These are phyloP conservation scores for Solanum dulcamara DNA, from an alignment of 257 asterid genomes.

Conservation along the genomic window DNA sequence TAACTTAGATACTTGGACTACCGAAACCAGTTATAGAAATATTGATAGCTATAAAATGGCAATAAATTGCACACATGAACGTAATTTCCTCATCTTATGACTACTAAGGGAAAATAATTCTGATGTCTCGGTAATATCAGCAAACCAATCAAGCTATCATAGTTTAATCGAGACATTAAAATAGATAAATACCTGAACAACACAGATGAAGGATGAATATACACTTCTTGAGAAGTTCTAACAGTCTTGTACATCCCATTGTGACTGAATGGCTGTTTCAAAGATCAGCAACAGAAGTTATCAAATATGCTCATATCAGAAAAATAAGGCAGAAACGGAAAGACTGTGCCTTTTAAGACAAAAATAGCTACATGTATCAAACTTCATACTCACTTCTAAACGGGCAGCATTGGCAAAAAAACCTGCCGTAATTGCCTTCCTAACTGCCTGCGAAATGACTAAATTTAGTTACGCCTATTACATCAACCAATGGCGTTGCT, in stretches of 20 bases:
- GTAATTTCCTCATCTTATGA: neutral
- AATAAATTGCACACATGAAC: neutral
- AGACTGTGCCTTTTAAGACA: neutral
- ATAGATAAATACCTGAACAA: constrained; percentile 55
- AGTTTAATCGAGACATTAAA: too few relatives aligned
- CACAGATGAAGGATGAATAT: constrained; percentile 90
- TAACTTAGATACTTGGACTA: neutral
- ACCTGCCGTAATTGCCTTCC: constrained; percentile 84
- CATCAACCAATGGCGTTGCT: too few relatives aligned
- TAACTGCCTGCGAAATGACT: constrained; percentile 50
- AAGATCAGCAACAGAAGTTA: neutral
- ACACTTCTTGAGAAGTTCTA: constrained; percentile 87
- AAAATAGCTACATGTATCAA: neutral
- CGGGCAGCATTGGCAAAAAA: constrained; percentile 91
- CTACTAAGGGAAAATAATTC: too few relatives aligned
- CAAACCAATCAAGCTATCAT: neutral
- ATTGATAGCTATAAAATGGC: neutral
- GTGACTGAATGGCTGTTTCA: constrained; percentile 65
- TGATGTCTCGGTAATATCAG: neutral
- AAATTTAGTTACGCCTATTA: neutral
- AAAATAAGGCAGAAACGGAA: neutral
- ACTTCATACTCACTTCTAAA: constrained; percentile 53
- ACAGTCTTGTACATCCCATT: constrained; percentile 82
- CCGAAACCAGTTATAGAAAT: neutral
- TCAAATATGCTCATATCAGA: neutral